Evolutionary conservation across 352 stramenopile genomes (phyloP).

Genomic region (Phytophthora pinifolia): DNA sequence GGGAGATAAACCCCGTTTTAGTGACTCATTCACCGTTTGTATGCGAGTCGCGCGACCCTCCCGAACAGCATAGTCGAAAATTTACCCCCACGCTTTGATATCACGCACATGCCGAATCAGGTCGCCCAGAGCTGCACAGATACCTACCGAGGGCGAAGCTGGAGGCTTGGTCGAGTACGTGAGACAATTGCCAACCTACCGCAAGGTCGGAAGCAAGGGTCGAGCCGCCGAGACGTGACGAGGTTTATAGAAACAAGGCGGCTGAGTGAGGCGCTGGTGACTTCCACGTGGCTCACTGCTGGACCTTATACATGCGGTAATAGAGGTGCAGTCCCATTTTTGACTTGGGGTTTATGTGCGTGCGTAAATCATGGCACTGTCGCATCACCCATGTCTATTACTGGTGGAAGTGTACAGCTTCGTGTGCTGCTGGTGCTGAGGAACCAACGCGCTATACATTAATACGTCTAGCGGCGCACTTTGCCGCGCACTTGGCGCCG

Average conservation of each 20-base stretch:
- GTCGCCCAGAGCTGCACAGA: neutral
- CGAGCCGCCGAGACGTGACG: neutral
- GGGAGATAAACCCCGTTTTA: neutral
- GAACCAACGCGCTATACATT: too few species aligned
- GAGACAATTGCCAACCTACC: conserved; percentile 7
- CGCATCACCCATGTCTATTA: too few species aligned
- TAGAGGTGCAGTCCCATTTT: too few species aligned
- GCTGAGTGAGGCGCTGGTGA: too few species aligned
- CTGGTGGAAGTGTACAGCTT: neutral
- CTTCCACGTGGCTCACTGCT: too few species aligned
- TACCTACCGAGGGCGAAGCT: too few species aligned
- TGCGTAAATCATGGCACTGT: too few species aligned
- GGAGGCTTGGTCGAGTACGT: conserved; percentile 9
- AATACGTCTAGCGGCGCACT: neutral
- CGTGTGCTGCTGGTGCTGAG: neutral
- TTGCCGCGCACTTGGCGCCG: neutral
- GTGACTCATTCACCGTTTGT: conserved; percentile 16
- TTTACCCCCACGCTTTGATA: conserved; percentile 2
- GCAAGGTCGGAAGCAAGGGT: conserved; percentile 13
- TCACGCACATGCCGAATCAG: conserved; percentile 10
- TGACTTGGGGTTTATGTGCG: too few species aligned
- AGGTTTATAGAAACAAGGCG: conserved; percentile 28
- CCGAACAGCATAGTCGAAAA: conserved; percentile 7
- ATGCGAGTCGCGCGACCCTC: neutral
- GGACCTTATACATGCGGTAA: too few species aligned